Base-by-base conservation (phyloP, 1,284 basidiomycete species). In the Anthracocystis setariae region DNA sequence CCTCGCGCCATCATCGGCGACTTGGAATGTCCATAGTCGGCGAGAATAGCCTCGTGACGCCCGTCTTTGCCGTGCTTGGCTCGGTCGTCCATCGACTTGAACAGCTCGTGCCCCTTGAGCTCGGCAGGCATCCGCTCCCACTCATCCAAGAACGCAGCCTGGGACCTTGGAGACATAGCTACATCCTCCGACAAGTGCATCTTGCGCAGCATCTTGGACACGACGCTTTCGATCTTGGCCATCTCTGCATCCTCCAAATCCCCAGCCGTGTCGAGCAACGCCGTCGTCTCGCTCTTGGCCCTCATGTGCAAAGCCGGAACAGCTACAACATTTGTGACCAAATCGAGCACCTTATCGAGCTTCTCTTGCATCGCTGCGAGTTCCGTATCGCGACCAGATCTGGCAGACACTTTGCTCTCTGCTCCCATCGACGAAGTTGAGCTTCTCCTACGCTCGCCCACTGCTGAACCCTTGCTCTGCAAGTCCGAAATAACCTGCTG, bases 301-400 rank as follows among this genome's bases (percentile, higher is more conserved):
- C 61, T 45, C 24, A 45, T 32, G 37, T 70, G 61, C 15, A 48
- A 24, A 3, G 51, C 46, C 15, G 68, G 68, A 38, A 53, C 43
- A 15, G 68, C 54, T 3, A 72, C 60, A 15, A 73, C 63, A 29
- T 66, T 61, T 55, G 66, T 65, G 10, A 79, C 73, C 5, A 79
- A 45, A n/a, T 70, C 58, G 17, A 78, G 65, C 33, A 79, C 71
- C 21, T 52, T 53, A 43, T 78, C 77, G 21, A 79, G 56, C 57
- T 76, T 78, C 52, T 69, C 63, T 43, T 78, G 73, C 73, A 79
- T 73, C 3, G 73, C 66, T 13, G 68, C 69, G 17, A 78, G 59
- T 43, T 74, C 74, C 10, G 66, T 50, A 21, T 65, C 63, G 8
- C 61, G 55, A 12, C 43, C 32, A 15, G 64, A 62, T 29, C 33